Evolutionary conservation across 306 rosid genomes (phyloP), one percentile per base, ranked within the genome.

Genomic region (Coriaria nepalensis): DNA sequence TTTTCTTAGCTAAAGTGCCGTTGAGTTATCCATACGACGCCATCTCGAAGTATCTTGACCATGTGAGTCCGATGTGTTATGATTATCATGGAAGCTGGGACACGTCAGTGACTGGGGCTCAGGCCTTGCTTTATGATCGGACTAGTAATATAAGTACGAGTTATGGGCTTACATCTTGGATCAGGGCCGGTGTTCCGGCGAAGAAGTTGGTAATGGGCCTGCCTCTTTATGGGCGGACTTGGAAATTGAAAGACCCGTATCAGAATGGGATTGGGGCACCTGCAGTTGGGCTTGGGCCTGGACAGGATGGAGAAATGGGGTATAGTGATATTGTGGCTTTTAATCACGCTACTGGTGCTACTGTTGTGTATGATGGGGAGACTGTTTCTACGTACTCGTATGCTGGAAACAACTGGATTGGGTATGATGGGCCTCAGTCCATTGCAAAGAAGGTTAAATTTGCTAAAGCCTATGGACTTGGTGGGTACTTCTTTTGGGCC

Each of bases 401-500:
- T n/a, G 57, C 60, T 0, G 80, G 82, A 4, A 65, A 61, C 37
- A 60, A 81, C 47, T 81, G 95, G 97, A 50, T 88, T 43, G 77
- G 84, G 45, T 88, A 72, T n/a, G 97, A 84, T 38, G 95, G 78
- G 56, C 77, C 65, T 2, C 15, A 11, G 0, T 81, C 95, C 6
- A 62, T 72, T 2, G 35, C 6, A 5, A 11, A 6, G 41, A 83
- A 77, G 72, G 81, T 78, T 53, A 70, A 14, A 51, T 83, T 53
- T 44, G 83, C 80, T 2, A 47, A 40, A 50, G 59, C 68, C 0
- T 0, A 34, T 72, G 73, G 80, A 42, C 56, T 84, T 39, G 70
- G 77, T 38, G 97, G 97, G 9, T 88, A 81, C 60, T 88, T 88
- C 62, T 72, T 83, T 72, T 88, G 93, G 97, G 86, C 93, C 57